Conservation (phyloP, 2,329 filamentous ascomycete genomes). For the Chalaropsis thielavioides region DNA sequence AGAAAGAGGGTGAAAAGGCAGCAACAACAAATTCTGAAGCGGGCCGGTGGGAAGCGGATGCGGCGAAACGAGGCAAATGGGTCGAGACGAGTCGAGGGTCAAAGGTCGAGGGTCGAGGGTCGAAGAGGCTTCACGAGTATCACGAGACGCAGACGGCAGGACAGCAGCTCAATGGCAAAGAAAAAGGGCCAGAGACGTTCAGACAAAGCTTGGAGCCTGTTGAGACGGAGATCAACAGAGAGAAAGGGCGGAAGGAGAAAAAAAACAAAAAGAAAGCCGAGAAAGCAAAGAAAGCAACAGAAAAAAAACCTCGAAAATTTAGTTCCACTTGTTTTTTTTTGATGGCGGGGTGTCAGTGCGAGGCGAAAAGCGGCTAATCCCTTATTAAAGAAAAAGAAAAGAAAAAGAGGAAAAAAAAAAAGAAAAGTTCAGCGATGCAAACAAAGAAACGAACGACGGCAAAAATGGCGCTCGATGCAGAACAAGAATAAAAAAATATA, state of each 20-base stretch:
- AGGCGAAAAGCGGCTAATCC: constrained; percentile 5
- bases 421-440: neutral
- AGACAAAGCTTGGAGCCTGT: neutral
- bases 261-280: neutral
- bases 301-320: constrained; percentile 6
- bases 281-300: too few relatives aligned
- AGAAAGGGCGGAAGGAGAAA: neutral
- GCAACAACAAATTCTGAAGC: neutral
- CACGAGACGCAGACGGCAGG: neutral
- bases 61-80: neutral
- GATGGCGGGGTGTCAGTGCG: constrained; percentile 10
- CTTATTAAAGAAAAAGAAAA: neutral
- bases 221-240: neutral
- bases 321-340: constrained; percentile 12
- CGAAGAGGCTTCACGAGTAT: neutral
- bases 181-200: neutral
- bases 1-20: neutral
- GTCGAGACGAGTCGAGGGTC: neutral
- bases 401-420: neutral
- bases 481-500: neutral
- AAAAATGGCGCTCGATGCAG: too few relatives aligned
- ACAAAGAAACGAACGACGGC: too few relatives aligned
- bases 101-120: neutral
- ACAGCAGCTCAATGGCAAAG: neutral
- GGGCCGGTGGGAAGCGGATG: constrained; percentile 4